Base-by-base conservation (phyloP, 106 monocot genomes). In the Platanthera guangdongensis region DNA sequence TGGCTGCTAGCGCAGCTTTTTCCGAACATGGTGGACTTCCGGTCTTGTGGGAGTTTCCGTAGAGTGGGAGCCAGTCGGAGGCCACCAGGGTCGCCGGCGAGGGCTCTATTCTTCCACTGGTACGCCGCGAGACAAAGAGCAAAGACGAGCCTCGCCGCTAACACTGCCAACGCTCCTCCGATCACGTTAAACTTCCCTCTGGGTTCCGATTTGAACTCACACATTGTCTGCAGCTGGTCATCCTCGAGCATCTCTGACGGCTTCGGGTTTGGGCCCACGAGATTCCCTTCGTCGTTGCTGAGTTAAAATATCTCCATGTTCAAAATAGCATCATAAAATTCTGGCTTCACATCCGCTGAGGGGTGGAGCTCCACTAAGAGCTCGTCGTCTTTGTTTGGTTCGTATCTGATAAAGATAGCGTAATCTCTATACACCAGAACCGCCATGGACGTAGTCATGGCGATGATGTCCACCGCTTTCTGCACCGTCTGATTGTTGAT, bases 401-500 rank as follows among this genome's bases (percentile, higher is more conserved):
- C 25, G 25, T 25, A 25, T 25, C 57, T 50, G 19, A 97, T 81
- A 57, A 52, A 83, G 19, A 80, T 69, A 2, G 87, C 86, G 68
- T 87, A 97, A 71, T 97, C 97, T 77, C 86, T 93, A 73, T 86
- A 89, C 9, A 86, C 74, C 14, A 93, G 91, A 49, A 88, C 83
- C 54, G 32, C 84, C 51, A 62, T 60, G 13, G 45, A 9, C 6
- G 87, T 75, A 14, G 87, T 22, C 87, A 89, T 88, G 0, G 78
- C 91, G 54, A 97, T 78, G 19, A 97, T 89, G 52, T 97, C 97
- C 6, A 91, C 91, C 3, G 45, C 84, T 0, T 64, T 75, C 77
- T 88, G 68, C 5, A 91, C 97, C 7, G 93, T 97, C 83, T 82
- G 80, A 80, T 97, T 97, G 84, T 94, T 91, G 48, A 97, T 47